These are phyloP conservation scores for Aphanomyces astaci DNA, from an alignment of 352 stramenopile species.

Conservation along the genomic window DNA sequence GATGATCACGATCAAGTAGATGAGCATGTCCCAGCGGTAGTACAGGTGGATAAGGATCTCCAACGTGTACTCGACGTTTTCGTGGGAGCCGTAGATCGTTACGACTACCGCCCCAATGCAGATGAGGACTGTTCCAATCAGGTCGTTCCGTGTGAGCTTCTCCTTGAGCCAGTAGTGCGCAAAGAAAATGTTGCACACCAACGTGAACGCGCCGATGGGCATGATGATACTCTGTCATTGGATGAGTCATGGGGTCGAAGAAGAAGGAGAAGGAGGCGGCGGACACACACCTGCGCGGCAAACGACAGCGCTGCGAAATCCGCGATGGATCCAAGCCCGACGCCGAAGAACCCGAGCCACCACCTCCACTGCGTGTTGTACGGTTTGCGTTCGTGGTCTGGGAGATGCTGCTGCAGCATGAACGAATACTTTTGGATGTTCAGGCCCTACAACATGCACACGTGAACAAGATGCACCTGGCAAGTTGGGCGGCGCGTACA, in stretches of 20 bases:
- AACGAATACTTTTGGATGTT: slow-evolving; percentile 87
- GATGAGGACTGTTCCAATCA: slow-evolving; percentile 58
- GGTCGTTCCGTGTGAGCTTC: slow-evolving; percentile 57
- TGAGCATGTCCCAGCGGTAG: slow-evolving; percentile 46
- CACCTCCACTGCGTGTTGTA: slow-evolving; percentile 43
- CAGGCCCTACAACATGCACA: slow-evolving; percentile 32
- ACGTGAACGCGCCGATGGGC: slow-evolving; percentile 64
- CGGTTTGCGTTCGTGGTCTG: slow-evolving; percentile 45
- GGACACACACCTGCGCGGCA: slow-evolving; percentile 24
- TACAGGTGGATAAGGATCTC: slow-evolving; percentile 65
- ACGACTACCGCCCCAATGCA: slow-evolving; percentile 67
- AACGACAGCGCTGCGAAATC: slow-evolving; percentile 4
- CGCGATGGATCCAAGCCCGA: slow-evolving; percentile 59
- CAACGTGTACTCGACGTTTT: slow-evolving; percentile 67
- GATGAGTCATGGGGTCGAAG: neutral
- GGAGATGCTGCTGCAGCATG: slow-evolving; percentile 65
- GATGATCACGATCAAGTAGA: slow-evolving; percentile 55
- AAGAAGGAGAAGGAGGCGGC: too few relatives aligned
- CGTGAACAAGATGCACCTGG: neutral
- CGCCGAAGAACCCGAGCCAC: slow-evolving; percentile 38
- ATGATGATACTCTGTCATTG: slow-evolving; percentile 57
- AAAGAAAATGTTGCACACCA: slow-evolving; percentile 79
- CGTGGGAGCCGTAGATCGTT: slow-evolving; percentile 41
- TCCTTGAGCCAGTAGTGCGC: slow-evolving; percentile 69
- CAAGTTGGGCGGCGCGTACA: too few relatives aligned